Conservation (phyloP, 331 rosid species). For the Cydonia oblonga region DNA sequence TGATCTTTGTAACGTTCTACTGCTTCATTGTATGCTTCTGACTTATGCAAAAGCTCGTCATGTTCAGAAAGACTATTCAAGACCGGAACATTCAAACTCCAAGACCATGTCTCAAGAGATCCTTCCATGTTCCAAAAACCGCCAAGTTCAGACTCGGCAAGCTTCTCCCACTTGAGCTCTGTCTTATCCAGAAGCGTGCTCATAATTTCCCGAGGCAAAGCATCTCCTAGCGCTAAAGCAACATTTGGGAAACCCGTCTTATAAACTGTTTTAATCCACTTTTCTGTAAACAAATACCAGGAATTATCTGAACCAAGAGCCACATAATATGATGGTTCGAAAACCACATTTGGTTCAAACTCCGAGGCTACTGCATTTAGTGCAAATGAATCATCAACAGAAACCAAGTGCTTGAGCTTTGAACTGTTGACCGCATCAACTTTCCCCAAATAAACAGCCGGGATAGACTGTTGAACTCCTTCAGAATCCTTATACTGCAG, state of each 20-base stretch:
- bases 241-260: slow-evolving; percentile 72
- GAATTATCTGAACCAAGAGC: slow-evolving; percentile 96
- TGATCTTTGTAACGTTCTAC: slow-evolving; percentile 63
- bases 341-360: slow-evolving; percentile 24
- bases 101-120: slow-evolving; percentile 92
- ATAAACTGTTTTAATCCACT: slow-evolving; percentile 77
- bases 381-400: slow-evolving; percentile 43
- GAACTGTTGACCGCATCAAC: slow-evolving; percentile 42
- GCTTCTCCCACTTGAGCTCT: slow-evolving; percentile 86
- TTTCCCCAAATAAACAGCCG: slow-evolving; percentile 75
- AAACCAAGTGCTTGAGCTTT: slow-evolving; percentile 44
- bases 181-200: slow-evolving; percentile 63
- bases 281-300: slow-evolving; percentile 86
- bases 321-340: slow-evolving; percentile 59
- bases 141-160: slow-evolving; percentile 65
- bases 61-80: slow-evolving; percentile 75
- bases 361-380: slow-evolving; percentile 24
- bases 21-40: slow-evolving; percentile 40
- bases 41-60: slow-evolving; percentile 61
- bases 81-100: slow-evolving; percentile 96
- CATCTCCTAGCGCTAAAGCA: slow-evolving; percentile 67
- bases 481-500: slow-evolving; percentile 82
- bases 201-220: slow-evolving; percentile 85
- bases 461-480: slow-evolving; percentile 72
- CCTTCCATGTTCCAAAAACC: slow-evolving; percentile 81